A percentile compares a stretch with the other conserved stretches of the same genome.
Conservation (phyloP, 2,329 filamentous ascomycete species). For the Coleophoma cylindrospora region DNA sequence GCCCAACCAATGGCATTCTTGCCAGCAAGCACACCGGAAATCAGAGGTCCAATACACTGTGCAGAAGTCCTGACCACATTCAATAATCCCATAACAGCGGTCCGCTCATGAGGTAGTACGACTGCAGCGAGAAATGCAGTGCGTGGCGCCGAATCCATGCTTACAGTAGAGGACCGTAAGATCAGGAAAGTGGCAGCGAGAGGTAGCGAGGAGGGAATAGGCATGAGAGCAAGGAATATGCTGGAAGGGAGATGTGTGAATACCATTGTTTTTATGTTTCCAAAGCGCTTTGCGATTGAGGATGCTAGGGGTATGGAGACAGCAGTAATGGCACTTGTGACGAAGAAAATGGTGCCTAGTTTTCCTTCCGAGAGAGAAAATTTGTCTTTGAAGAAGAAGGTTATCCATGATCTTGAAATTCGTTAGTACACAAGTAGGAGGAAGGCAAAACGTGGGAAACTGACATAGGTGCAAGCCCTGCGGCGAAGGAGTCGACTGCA, state of each 20-base stretch:
- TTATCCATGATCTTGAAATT: conserved; percentile 46
- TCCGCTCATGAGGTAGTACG: conserved; percentile 60
- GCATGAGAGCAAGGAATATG: conserved; percentile 59
- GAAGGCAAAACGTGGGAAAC: too few species aligned
- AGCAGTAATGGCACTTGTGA: conserved; percentile 45
- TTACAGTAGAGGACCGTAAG: conserved; percentile 55
- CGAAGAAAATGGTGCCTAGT: conserved; percentile 51
- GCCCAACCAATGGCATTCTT: conserved; percentile 53
- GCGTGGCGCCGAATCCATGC: conserved; percentile 68
- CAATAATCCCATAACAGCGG: conserved; percentile 65
- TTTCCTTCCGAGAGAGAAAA: conserved; percentile 42
- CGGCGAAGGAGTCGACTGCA: conserved; percentile 63
- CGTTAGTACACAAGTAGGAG: too few species aligned
- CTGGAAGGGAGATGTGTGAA: conserved; percentile 69
- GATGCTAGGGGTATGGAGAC: conserved; percentile 47
- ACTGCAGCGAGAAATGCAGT: conserved; percentile 65
- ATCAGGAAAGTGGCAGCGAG: conserved; percentile 55
- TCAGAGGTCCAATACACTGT: conserved; percentile 55
- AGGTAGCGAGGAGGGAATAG: conserved; percentile 45
- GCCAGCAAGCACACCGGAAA: conserved; percentile 59
- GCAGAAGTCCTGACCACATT: conserved; percentile 65
- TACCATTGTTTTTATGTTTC: conserved; percentile 70
- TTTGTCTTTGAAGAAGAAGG: conserved; percentile 47
- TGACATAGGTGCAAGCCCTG: conserved; percentile 60
- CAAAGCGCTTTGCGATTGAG: conserved; percentile 48